Base-by-base conservation (phyloP, 805 yeast species). In the Saccharomyces eubayanus region DNA sequence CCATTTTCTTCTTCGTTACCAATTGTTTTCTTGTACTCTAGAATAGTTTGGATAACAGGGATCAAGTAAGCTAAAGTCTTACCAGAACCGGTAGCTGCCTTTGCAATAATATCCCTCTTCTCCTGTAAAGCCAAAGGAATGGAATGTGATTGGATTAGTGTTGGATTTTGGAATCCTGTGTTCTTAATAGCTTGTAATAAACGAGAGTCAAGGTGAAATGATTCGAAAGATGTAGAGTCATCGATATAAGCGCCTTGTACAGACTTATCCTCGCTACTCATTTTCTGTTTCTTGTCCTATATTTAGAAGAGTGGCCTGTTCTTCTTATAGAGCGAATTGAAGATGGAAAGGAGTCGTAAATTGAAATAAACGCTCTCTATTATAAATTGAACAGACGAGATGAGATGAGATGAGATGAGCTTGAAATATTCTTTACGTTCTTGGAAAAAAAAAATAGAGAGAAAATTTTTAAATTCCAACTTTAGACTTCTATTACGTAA, bases 21-120 rank as follows among this genome's bases (percentile, higher is more conserved):
- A 28, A 60, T 58, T 43, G 61, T 67, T 55, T 61, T 67, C 55
- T 61, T 72, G 47, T 72, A 74, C 24, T 75, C 72, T 55, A 92
- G 73, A 45, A 94, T 79, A 45, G 83, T 78, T 68, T 94, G 96
- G 45, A 94, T 69, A 16, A 94, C 84, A 6, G 99, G 99, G 49
- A 92, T 79, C 58, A 85, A 72, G 67, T 92, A 92, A 1, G 97
- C 96, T 10, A 89, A 87, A 0, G 98, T 92, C 70, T 92, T 92
- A 59, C 98, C 98, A 8, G 96, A 87, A 3, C 99, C 99, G 0
- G 99, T 92, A 28, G 89, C 83, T 6, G 98, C 97, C 66, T 87
- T 84, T 41, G 97, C 97, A 48, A 92, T 85, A 58, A 92, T 86
- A 68, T 92, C 97, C 73, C 90, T 85, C 66, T 85, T 87, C 60